phyloP scores from a whole-genome alignment of 805 yeast species.

The Metschnikowia lochheadii region DNA sequence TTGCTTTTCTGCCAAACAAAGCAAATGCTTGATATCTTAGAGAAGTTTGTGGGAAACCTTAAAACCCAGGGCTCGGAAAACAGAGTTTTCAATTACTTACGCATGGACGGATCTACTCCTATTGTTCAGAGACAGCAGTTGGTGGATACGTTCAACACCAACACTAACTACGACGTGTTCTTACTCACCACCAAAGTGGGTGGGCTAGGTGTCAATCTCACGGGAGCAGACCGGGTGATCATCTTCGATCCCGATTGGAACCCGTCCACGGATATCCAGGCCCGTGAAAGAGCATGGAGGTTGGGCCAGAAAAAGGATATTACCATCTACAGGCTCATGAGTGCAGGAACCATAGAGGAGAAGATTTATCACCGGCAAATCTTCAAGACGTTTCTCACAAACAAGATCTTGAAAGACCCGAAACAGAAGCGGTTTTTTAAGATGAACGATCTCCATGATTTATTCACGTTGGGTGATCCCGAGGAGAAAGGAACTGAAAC shows the following conservation, averaged over 20 bases:
- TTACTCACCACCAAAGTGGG: slow-evolving; percentile 92
- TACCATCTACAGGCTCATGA: slow-evolving; percentile 84
- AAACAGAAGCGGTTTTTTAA: slow-evolving; percentile 91
- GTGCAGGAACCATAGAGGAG: slow-evolving; percentile 94
- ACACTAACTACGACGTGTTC: slow-evolving; percentile 57
- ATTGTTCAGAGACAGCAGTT: slow-evolving; percentile 70
- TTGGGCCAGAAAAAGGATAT: slow-evolving; percentile 93
- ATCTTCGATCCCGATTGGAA: slow-evolving; percentile 98
- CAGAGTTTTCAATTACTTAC: slow-evolving; percentile 46
- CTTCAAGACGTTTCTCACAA: slow-evolving; percentile 89
- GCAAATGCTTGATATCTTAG: slow-evolving; percentile 89
- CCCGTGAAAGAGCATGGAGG: slow-evolving; percentile 96
- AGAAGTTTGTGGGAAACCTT: slow-evolving; percentile 52
- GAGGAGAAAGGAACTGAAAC: slow-evolving; percentile 64
- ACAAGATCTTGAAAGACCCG: slow-evolving; percentile 92
- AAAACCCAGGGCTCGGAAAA: neutral
- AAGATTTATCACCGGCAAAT: slow-evolving; percentile 96
- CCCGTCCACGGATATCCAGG: slow-evolving; percentile 96
- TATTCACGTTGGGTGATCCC: slow-evolving; percentile 80
- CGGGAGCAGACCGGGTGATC: slow-evolving; percentile 93
- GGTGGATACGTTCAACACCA: slow-evolving; percentile 76
- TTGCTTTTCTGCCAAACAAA: slow-evolving; percentile 87
- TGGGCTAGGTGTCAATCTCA: slow-evolving; percentile 88
- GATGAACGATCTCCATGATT: slow-evolving; percentile 84
- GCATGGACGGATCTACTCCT: slow-evolving; percentile 95